Percentiles rank a stretch among this genome's conserved stretches.
Conservation (phyloP, 495 filamentous ascomycete genomes). For the Aspergillus heteromorphus region DNA sequence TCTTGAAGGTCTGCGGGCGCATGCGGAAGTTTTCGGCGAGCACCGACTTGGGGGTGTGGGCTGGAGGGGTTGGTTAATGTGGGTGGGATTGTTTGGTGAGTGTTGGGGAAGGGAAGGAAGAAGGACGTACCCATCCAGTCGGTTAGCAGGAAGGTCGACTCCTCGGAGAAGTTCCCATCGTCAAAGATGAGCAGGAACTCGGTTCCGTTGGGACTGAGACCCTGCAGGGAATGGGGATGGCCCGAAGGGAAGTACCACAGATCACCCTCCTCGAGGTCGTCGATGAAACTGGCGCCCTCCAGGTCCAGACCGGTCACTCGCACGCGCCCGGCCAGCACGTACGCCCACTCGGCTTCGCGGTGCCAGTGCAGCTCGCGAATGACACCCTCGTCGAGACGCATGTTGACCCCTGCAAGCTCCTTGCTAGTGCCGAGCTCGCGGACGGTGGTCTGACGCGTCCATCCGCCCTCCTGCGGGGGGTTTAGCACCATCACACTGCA, state of each 20-base stretch:
- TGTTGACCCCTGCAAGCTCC: slow-evolving; percentile 62
- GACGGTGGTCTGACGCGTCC: slow-evolving; percentile 62
- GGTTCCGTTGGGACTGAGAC: slow-evolving; percentile 57
- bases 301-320: slow-evolving; percentile 62
- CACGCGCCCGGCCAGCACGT: slow-evolving; percentile 55
- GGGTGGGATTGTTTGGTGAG: neutral
- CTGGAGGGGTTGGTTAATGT: slow-evolving; percentile 21
- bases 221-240: slow-evolving; percentile 65
- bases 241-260: slow-evolving; percentile 74
- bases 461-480: slow-evolving; percentile 53
- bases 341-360: slow-evolving; percentile 66
- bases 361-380: slow-evolving; percentile 73
- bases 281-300: slow-evolving; percentile 63
- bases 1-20: slow-evolving; percentile 51
- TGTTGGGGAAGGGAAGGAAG: too few relatives aligned
- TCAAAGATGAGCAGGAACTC: slow-evolving; percentile 71
- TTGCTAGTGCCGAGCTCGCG: slow-evolving; percentile 54
- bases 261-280: slow-evolving; percentile 64
- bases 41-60: slow-evolving; percentile 58
- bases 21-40: slow-evolving; percentile 62
- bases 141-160: slow-evolving; percentile 62
- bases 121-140: slow-evolving; percentile 55
- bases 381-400: slow-evolving; percentile 61
- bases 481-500: neutral
- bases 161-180: slow-evolving; percentile 62